Evolutionary conservation across 495 filamentous ascomycete genomes (phyloP).

Genomic region (Thermothielavioides terrestris): DNA sequence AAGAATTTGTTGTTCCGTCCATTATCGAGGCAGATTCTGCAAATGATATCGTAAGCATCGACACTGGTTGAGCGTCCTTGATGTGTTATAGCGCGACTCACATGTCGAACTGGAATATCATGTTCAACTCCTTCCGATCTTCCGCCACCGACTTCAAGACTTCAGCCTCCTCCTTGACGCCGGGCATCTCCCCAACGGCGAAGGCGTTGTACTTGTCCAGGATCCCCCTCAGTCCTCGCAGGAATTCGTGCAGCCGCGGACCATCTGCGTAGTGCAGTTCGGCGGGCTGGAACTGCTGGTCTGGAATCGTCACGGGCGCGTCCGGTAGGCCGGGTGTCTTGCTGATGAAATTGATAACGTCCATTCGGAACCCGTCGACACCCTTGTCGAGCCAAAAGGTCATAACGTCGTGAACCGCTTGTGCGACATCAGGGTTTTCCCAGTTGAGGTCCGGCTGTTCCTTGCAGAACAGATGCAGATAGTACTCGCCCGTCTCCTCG

Average conservation of each 20-base stretch:
- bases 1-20: too few species aligned
- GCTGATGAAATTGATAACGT: slow-evolving; percentile 51
- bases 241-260: slow-evolving; percentile 57
- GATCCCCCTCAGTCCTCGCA: slow-evolving; percentile 51
- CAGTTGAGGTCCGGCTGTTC: slow-evolving; percentile 70
- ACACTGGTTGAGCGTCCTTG: too few species aligned
- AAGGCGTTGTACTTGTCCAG: slow-evolving; percentile 57
- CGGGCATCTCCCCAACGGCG: slow-evolving; percentile 64
- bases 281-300: slow-evolving; percentile 35
- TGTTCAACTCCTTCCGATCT: slow-evolving; percentile 55
- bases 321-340: slow-evolving; percentile 22
- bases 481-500: slow-evolving; percentile 56
- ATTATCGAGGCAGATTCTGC: too few species aligned
- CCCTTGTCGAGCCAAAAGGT: slow-evolving; percentile 64
- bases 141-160: slow-evolving; percentile 51
- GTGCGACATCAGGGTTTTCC: slow-evolving; percentile 52
- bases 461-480: slow-evolving; percentile 56
- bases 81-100: too few species aligned
- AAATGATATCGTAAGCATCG: too few species aligned
- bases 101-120: slow-evolving; percentile 71
- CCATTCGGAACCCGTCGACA: slow-evolving; percentile 62
- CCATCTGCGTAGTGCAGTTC: slow-evolving; percentile 53
- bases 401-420: slow-evolving; percentile 59
- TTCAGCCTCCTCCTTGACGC: slow-evolving; percentile 47
- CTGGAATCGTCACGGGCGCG: slow-evolving; percentile 45